Evolutionary conservation across 768 basidiomycete genomes (phyloP).

Genomic region (Boletus pseudopeckii): DNA sequence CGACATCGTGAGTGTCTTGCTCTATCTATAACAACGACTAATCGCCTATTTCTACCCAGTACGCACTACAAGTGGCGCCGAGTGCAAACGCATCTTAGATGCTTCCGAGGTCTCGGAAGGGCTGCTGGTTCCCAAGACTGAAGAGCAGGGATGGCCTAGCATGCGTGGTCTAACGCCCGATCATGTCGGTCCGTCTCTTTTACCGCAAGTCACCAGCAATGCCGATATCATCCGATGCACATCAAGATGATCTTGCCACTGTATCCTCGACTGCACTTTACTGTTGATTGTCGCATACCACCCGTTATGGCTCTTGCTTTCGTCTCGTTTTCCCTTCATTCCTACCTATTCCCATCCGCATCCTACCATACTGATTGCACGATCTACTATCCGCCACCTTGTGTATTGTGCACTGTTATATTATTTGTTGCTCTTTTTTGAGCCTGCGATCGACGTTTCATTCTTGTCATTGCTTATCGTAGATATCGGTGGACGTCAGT

Average conservation of each 20-base stretch:
- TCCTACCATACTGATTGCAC: slow-evolving; percentile 15
- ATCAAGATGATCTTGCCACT: slow-evolving; percentile 17
- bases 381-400: not conserved
- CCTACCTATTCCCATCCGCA: slow-evolving; percentile 7
- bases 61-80: slow-evolving; percentile 76
- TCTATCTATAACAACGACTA: not conserved
- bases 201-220: slow-evolving; percentile 13
- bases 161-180: slow-evolving; percentile 26
- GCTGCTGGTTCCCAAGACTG: slow-evolving; percentile 27
- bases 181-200: slow-evolving; percentile 4
- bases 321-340: not conserved
- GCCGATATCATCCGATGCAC: slow-evolving; percentile 21
- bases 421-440: not conserved
- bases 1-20: slow-evolving; percentile 69
- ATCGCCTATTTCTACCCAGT: slow-evolving; percentile 37
- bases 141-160: slow-evolving; percentile 30
- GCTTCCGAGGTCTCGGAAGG: slow-evolving; percentile 23
- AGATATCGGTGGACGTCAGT: not conserved
- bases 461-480: not conserved
- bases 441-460: not conserved
- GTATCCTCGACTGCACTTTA: slow-evolving; percentile 12
- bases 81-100: slow-evolving; percentile 51
- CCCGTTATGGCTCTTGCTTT: slow-evolving; percentile 24
- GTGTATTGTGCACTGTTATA: not conserved
- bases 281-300: slow-evolving; percentile 21